phyloP scores from a whole-genome alignment of 495 filamentous ascomycete species.

The Chlorociboria aeruginascens region DNA sequence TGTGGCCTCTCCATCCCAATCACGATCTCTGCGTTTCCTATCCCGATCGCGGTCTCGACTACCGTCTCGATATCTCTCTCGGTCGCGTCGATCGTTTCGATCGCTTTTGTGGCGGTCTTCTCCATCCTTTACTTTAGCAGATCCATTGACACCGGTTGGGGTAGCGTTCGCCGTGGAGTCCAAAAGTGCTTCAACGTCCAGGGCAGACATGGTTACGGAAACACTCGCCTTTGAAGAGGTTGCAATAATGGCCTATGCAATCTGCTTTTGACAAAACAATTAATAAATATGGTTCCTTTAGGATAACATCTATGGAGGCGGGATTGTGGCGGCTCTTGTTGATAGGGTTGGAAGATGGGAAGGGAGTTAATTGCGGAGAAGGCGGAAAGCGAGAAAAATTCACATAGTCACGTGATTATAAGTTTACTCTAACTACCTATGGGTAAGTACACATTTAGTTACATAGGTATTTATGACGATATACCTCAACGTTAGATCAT shows the following conservation, averaged over 20 bases:
- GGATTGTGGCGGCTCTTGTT: too few species aligned
- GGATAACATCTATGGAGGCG: too few species aligned
- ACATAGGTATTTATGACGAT: too few species aligned
- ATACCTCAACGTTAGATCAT: not conserved
- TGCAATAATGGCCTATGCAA: too few species aligned
- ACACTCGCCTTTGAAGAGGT: not conserved
- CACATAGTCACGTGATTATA: too few species aligned
- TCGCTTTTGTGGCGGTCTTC: slow-evolving; percentile 49
- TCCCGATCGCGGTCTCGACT: slow-evolving; percentile 45
- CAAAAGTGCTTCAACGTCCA: slow-evolving; percentile 88
- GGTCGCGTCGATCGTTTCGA: slow-evolving; percentile 30
- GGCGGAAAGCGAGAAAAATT: too few species aligned
- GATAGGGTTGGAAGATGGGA: too few species aligned
- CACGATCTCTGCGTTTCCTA: slow-evolving; percentile 50
- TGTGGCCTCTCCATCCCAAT: slow-evolving; percentile 45
- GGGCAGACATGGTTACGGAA: slow-evolving; percentile 58
- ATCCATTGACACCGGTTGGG: slow-evolving; percentile 37
- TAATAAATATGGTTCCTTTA: too few species aligned
- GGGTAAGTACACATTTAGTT: too few species aligned
- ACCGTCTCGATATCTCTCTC: slow-evolving; percentile 35
- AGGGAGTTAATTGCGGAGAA: too few species aligned
- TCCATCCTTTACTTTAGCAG: slow-evolving; percentile 39
- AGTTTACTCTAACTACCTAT: too few species aligned
- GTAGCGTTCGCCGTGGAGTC: slow-evolving; percentile 67
- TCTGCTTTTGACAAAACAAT: too few species aligned